These are phyloP conservation scores for Fusarium tuaranense DNA, from an alignment of 2,329 filamentous ascomycete genomes.

Conservation along the genomic window DNA sequence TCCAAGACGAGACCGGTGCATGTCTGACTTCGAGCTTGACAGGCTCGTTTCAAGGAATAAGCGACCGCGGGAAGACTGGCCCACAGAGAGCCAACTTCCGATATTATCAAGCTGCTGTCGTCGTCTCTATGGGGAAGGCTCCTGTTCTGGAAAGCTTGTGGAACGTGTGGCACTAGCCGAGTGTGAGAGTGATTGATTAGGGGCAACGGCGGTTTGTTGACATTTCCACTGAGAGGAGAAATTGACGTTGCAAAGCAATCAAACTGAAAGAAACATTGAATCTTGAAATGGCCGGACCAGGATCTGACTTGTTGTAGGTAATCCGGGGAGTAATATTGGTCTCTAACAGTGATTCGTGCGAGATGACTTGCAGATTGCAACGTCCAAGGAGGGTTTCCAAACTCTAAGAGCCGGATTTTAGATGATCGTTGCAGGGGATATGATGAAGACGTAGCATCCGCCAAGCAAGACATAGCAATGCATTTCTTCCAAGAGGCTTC, in stretches of 20 bases:
- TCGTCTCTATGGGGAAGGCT: constrained; percentile 21
- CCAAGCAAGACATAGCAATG: not conserved
- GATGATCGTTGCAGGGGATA: not conserved
- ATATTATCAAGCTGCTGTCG: constrained; percentile 24
- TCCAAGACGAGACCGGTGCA: constrained; percentile 36
- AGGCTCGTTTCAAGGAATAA: constrained; percentile 39
- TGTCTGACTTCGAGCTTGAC: constrained; percentile 46
- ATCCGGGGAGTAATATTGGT: not conserved
- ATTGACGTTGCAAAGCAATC: constrained; percentile 5
- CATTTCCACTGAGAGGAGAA: not conserved
- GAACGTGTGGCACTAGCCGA: constrained; percentile 26
- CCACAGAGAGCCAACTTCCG: constrained; percentile 26
- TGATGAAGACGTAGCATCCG: not conserved
- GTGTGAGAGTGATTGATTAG: constrained; percentile 10
- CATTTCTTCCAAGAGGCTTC: not conserved
- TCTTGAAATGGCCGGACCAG: constrained; percentile 2
- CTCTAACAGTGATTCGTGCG: constrained; percentile 6
- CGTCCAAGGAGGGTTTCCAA: not conserved
- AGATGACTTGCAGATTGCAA: not conserved
- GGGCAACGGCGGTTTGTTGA: constrained; percentile 24
- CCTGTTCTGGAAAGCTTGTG: constrained; percentile 35
- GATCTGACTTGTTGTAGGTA: constrained; percentile 11
- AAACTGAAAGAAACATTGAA: constrained; percentile 7
- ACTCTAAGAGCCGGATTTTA: not conserved
- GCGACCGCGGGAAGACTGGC: constrained; percentile 21